phyloP scores from a whole-genome alignment of 73 alveolate genomes.

The Stentor roeselii region DNA sequence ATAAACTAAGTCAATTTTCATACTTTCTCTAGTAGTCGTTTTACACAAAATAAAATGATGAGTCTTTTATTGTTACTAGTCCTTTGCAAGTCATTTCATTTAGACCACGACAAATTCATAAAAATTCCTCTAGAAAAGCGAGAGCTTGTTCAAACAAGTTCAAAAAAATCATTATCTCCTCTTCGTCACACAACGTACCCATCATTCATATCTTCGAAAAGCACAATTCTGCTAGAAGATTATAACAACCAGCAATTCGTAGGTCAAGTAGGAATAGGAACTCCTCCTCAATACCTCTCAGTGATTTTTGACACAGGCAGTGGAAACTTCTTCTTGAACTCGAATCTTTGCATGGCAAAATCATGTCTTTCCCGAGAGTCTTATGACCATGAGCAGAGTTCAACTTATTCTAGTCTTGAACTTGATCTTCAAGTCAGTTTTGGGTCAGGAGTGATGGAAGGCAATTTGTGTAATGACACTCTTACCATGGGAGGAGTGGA shows the following conservation, averaged over 20 bases:
- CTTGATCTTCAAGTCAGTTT: conserved; percentile 37
- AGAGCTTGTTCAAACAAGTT: neutral
- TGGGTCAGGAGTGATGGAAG: conserved; percentile 65
- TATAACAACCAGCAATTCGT: conserved; percentile 27
- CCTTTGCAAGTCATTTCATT: too few relatives aligned
- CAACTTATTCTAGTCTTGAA: conserved; percentile 34
- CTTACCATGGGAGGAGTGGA: conserved; percentile 58
- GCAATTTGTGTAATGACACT: conserved; percentile 50
- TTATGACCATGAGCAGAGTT: conserved; percentile 33
- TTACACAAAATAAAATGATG: too few relatives aligned
- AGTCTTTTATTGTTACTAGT: too few relatives aligned
- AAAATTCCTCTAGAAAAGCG: neutral
- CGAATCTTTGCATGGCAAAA: conserved; percentile 39
- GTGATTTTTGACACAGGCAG: conserved; percentile 71
- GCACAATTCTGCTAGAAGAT: conserved; percentile 8
- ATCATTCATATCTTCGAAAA: neutral
- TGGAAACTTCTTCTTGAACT: conserved; percentile 58
- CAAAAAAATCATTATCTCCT: neutral
- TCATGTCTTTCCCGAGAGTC: conserved; percentile 41
- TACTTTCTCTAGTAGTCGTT: too few relatives aligned
- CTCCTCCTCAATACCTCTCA: conserved; percentile 65
- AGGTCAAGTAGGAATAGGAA: conserved; percentile 56
- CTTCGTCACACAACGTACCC: neutral
- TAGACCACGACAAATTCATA: too few relatives aligned
- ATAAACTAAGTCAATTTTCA: too few relatives aligned